These are phyloP conservation scores for Lactarius akahatsu DNA, from an alignment of 768 basidiomycete genomes.

Conservation along the genomic window DNA sequence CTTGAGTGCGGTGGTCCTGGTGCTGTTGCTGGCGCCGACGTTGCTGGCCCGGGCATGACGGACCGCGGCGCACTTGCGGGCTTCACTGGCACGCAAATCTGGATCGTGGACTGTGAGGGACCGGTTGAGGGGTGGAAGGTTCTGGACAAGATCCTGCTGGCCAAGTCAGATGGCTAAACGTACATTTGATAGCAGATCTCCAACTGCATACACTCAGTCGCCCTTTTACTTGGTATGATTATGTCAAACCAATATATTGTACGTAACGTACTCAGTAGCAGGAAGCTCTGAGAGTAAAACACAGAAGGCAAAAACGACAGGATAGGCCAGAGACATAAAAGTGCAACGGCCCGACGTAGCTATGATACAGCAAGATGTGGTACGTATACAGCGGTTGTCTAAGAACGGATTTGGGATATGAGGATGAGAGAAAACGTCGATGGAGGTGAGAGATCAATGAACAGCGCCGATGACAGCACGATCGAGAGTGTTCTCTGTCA, in stretches of 20 bases:
- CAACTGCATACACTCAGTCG: background rate
- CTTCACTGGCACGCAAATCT: constrained; percentile 52
- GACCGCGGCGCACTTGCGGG: constrained; percentile 33
- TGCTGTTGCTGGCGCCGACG: constrained; percentile 26
- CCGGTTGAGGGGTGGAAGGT: constrained; percentile 59
- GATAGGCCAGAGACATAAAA: no score
- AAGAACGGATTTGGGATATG: background rate
- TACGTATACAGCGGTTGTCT: constrained; percentile 14
- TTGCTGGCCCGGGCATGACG: background rate
- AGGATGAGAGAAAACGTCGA: background rate
- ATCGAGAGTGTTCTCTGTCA: background rate
- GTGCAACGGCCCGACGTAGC: background rate
- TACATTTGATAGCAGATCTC: background rate
- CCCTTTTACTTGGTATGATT: background rate
- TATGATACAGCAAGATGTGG: constrained; percentile 23
- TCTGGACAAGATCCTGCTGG: constrained; percentile 39
- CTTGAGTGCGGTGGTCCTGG: constrained; percentile 36
- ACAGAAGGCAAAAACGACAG: background rate
- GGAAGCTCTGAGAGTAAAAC: background rate
- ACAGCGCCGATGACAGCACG: background rate
- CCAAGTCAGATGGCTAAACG: constrained; percentile 6
- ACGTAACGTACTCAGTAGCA: background rate
- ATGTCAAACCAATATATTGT: background rate
- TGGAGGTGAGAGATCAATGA: background rate
- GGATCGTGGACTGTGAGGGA: constrained; percentile 60